These are phyloP conservation scores for Penicillium robsamsonii DNA, from an alignment of 495 filamentous ascomycete genomes.

Conservation along the genomic window DNA sequence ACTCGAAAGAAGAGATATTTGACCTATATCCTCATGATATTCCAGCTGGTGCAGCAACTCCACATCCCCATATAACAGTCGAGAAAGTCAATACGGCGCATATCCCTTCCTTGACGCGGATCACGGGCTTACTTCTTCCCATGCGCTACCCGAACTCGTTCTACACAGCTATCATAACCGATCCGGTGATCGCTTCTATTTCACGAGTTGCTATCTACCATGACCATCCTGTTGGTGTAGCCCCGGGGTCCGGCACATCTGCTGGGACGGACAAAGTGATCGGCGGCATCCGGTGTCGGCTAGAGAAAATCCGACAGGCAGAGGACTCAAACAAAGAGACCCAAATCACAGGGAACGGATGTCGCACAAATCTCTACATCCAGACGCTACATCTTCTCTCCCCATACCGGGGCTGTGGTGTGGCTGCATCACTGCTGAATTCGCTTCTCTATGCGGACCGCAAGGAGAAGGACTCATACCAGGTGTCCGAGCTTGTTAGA, in stretches of 20 bases:
- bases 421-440: conserved; percentile 72
- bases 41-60: conserved; percentile 30
- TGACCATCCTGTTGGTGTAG: conserved; percentile 43
- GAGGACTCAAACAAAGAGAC: neutral
- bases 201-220: conserved; percentile 77
- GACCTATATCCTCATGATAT: conserved; percentile 37
- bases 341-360: neutral
- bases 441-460: conserved; percentile 49
- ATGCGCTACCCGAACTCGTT: conserved; percentile 85
- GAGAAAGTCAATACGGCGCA: conserved; percentile 57
- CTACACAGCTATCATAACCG: conserved; percentile 72
- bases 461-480: conserved; percentile 16
- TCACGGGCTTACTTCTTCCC: conserved; percentile 81
- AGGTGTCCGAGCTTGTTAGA: conserved; percentile 48
- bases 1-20: conserved; percentile 28
- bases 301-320: conserved; percentile 48
- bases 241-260: conserved; percentile 27
- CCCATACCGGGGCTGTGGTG: conserved; percentile 74
- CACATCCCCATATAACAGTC: conserved; percentile 52
- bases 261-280: conserved; percentile 59
- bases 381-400: conserved; percentile 80
- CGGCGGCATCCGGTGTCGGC: conserved; percentile 79
- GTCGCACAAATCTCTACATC: conserved; percentile 68
- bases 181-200: conserved; percentile 63
- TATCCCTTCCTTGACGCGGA: conserved; percentile 71